Evolutionary conservation across 345 rosid species (phyloP).

Genomic region (Arabidopsis thaliana): DNA sequence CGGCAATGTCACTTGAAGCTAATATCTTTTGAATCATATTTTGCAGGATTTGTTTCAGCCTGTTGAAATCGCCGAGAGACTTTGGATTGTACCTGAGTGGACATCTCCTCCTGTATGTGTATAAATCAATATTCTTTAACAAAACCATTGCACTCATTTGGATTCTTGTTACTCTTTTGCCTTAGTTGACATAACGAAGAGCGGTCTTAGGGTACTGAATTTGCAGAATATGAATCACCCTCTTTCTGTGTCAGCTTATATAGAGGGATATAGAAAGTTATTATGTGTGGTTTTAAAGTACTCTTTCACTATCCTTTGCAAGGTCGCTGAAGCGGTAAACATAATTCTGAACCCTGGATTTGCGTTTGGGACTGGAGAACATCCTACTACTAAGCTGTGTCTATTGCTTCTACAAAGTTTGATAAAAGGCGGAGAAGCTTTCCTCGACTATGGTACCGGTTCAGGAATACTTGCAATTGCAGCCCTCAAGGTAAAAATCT

Average conservation of each 20-base stretch:
- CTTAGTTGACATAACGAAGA: background rate
- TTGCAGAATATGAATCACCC: background rate
- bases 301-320: slow-evolving; percentile 22
- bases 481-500: slow-evolving; percentile 67
- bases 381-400: slow-evolving; percentile 78
- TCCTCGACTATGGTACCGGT: slow-evolving; percentile 94
- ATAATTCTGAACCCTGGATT: slow-evolving; percentile 84
- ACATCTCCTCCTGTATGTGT: slow-evolving; percentile 77
- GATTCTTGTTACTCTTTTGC: background rate
- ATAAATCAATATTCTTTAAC: slow-evolving; percentile 33
- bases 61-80: slow-evolving; percentile 66
- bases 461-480: slow-evolving; percentile 93
- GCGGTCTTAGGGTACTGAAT: background rate
- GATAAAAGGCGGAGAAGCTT: slow-evolving; percentile 75
- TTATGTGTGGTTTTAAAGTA: background rate
- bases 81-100: slow-evolving; percentile 95
- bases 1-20: slow-evolving; percentile 20
- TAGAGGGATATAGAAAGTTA: background rate
- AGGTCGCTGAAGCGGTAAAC: slow-evolving; percentile 70
- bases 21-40: slow-evolving; percentile 17
- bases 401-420: slow-evolving; percentile 60
- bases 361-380: slow-evolving; percentile 96
- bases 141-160: background rate
- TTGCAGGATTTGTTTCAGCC: slow-evolving; percentile 79
- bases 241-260: slow-evolving; percentile 2